These are phyloP conservation scores for Hypsizygus marmoreus DNA, from an alignment of 768 basidiomycete genomes.

Conservation along the genomic window DNA sequence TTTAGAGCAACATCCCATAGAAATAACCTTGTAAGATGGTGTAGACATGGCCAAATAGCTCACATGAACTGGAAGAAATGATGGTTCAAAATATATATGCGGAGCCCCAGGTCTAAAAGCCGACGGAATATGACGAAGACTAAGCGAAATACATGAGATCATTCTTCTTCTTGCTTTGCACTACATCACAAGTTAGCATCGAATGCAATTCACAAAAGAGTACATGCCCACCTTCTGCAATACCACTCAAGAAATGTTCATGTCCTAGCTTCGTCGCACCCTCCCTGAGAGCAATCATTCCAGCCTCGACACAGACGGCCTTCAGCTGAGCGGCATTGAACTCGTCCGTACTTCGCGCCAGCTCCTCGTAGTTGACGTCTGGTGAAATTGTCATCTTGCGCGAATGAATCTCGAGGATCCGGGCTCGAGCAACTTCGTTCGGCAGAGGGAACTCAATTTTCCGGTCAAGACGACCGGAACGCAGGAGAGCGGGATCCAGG, in stretches of 20 bases:
- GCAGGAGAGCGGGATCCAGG: conserved; percentile 95
- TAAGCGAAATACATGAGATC: conserved; percentile 94
- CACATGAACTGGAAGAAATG: too few species aligned
- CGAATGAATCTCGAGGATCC: conserved; percentile 95
- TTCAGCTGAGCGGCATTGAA: conserved; percentile 98
- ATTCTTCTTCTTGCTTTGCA: conserved; percentile 99
- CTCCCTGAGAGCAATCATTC: conserved; percentile 97
- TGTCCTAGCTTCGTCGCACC: conserved; percentile 87
- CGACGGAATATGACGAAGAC: too few species aligned
- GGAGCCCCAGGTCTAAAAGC: too few species aligned
- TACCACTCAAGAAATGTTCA: conserved; percentile 94
- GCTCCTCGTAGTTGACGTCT: conserved; percentile 96
- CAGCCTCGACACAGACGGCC: conserved; percentile 98
- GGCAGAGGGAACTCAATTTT: conserved; percentile 99
- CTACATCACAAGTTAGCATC: conserved; percentile 40
- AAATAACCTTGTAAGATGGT: too few species aligned
- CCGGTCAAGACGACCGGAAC: conserved; percentile 94
- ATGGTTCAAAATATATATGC: too few species aligned
- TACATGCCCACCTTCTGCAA: conserved; percentile 71
- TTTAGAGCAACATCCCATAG: too few species aligned
- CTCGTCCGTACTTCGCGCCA: conserved; percentile 96
- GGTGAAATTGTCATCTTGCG: conserved; percentile 89
- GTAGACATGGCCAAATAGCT: too few species aligned
- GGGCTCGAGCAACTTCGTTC: conserved; percentile 93
- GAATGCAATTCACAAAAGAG: conserved; percentile 5